Evolutionary conservation across 2,329 filamentous ascomycete genomes (phyloP), one percentile per base, ranked within the genome.

Genomic region (Fusarium burgessii): DNA sequence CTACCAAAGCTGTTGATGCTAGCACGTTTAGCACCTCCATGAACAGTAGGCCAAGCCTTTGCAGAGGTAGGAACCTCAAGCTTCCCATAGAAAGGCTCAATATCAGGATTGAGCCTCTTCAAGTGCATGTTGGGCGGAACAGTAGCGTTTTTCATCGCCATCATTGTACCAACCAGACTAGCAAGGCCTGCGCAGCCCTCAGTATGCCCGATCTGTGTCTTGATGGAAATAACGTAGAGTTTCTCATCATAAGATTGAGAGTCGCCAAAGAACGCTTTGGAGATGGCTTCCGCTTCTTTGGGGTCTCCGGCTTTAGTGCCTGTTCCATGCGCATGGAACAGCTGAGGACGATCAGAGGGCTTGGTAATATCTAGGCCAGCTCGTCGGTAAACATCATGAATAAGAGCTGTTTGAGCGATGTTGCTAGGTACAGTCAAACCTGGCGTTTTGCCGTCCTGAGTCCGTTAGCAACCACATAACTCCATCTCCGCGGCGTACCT

Each of bases 261-360:
- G 4, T 25, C n/a, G 3, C 38, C 2, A 7, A 62, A 61, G 18
- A 65, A 58, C 12, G 57, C 52, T 6, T n/a, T 35, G 2, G 18
- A 41, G 10, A 69, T 69, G 0, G 68, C 68, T n/a, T 57, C 57
- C 6, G 68, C 68, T 17, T 71, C 68, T 18, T 60, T 46, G 2
- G 54, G 68, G 3, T 71, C 68, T 3, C 68, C 68, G 1, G 68
- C 62, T 14, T 61, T 52, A 7, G 68, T 71, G 2, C 68, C 68
- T 10, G 68, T 71, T 3, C 68, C 68, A 14, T 71, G 68, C 3
- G 68, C 68, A 2, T 71, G 41, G 29, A 71, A 63, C 10, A 52
- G 42, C 32, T 65, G 62, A 7, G 49, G 50, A 3, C 58, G 62
- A 13, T 62, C 62, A 8, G 18, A 32, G 9, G 17, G 35, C 7